phyloP scores from a whole-genome alignment of 306 rosid genomes.

The Notholithocarpus densiflorus region DNA sequence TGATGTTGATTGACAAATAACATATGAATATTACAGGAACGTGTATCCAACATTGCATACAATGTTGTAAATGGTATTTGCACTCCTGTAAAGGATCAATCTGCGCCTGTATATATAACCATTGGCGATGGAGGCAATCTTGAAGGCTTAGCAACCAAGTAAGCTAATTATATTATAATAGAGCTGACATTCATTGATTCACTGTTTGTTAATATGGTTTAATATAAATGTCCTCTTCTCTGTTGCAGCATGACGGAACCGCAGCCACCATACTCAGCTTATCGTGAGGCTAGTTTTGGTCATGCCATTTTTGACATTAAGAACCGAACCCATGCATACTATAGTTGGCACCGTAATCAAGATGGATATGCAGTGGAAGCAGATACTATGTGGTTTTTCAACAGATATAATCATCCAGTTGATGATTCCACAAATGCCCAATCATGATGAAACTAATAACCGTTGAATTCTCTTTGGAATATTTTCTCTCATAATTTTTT shows the following conservation, averaged over 20 bases:
- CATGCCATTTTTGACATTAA: slow-evolving; percentile 46
- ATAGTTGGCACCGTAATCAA: slow-evolving; percentile 50
- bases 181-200: neutral
- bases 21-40: slow-evolving; percentile 35
- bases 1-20: neutral
- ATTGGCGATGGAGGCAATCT: slow-evolving; percentile 60
- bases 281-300: slow-evolving; percentile 60
- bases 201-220: neutral
- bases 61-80: slow-evolving; percentile 46
- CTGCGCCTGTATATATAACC: slow-evolving; percentile 57
- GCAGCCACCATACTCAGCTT: slow-evolving; percentile 54
- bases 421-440: slow-evolving; percentile 34
- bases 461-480: neutral
- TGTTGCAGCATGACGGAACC: slow-evolving; percentile 54
- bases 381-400: slow-evolving; percentile 47
- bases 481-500: neutral
- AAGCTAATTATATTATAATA: slow-evolving; percentile 1
- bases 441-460: neutral
- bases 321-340: slow-evolving; percentile 54
- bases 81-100: slow-evolving; percentile 42
- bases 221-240: neutral
- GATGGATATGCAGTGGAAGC: slow-evolving; percentile 58
- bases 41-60: slow-evolving; percentile 52
- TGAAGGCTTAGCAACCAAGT: slow-evolving; percentile 60
- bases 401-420: slow-evolving; percentile 30